A percentile compares a stretch with the other conserved stretches of the same genome.
phyloP scores from a whole-genome alignment of 2,329 filamentous ascomycete genomes.

The Pseudogymnoascus sp. region DNA sequence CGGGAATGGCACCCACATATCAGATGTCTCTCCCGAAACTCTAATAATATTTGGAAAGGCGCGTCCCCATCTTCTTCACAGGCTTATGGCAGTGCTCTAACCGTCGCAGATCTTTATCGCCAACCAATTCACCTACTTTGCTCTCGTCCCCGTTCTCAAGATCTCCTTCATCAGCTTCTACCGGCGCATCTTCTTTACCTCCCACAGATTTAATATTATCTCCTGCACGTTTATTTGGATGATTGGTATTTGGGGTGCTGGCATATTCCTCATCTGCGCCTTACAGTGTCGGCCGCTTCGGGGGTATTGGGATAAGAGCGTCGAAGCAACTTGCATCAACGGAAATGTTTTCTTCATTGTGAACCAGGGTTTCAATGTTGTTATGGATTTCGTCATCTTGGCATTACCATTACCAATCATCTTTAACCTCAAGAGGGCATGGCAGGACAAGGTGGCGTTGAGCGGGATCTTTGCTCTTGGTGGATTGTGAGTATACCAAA shows the following conservation, averaged over 20 bases:
- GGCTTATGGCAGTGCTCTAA: background rate
- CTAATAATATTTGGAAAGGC: background rate
- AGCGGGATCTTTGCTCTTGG: slow-evolving; percentile 14
- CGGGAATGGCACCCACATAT: background rate
- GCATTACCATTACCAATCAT: slow-evolving; percentile 14
- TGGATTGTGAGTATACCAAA: slow-evolving; percentile 11
- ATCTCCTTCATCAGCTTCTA: slow-evolving; percentile 2
- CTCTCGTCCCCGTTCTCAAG: background rate
- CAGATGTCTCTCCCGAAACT: background rate
- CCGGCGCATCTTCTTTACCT: background rate
- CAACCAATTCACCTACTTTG: slow-evolving; percentile 1
- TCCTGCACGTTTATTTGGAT: slow-evolving; percentile 17
- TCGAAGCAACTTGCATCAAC: slow-evolving; percentile 14
- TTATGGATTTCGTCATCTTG: slow-evolving; percentile 14
- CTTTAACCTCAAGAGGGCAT: slow-evolving; percentile 12
- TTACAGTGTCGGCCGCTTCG: slow-evolving; percentile 16
- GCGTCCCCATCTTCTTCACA: background rate
- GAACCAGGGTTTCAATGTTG: slow-evolving; percentile 14
- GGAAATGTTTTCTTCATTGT: slow-evolving; percentile 15
- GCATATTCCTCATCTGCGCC: slow-evolving; percentile 13
- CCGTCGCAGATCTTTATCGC: background rate
- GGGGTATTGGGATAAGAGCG: slow-evolving; percentile 18
- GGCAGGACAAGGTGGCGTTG: slow-evolving; percentile 12
- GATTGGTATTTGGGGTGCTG: slow-evolving; percentile 12
- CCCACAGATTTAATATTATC: slow-evolving; percentile 11